These are phyloP conservation scores for Solanum commersonii DNA, from an alignment of 257 asterid species.

Conservation along the genomic window DNA sequence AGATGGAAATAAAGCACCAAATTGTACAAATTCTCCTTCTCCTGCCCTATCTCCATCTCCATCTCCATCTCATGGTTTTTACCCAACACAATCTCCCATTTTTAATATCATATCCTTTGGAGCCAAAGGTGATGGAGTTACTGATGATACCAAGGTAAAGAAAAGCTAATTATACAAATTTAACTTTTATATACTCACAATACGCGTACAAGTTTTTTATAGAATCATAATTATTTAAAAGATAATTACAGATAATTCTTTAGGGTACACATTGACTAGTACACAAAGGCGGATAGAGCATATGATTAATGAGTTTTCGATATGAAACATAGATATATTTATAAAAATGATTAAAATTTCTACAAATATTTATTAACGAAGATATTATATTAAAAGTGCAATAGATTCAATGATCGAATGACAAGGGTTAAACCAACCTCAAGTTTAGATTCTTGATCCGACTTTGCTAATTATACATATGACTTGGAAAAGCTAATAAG, in stretches of 20 bases:
- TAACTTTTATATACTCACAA: neutral
- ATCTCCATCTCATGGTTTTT: neutral
- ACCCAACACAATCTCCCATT: slow-evolving; percentile 6
- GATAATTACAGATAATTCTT: neutral
- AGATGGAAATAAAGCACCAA: neutral
- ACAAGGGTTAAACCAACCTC: neutral
- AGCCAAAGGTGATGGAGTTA: slow-evolving; percentile 58
- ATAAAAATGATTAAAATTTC: neutral
- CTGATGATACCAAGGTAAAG: slow-evolving; percentile 63
- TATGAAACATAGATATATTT: neutral
- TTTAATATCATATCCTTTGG: slow-evolving; percentile 55
- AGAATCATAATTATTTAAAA: too few species aligned
- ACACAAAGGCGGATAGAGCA: neutral
- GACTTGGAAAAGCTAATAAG: neutral
- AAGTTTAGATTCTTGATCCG: neutral
- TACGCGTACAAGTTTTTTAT: too few species aligned
- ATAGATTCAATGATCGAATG: neutral
- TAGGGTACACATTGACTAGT: neutral
- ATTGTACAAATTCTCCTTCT: neutral
- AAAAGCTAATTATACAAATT: neutral
- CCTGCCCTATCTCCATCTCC: neutral
- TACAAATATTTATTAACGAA: neutral
- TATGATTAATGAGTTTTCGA: neutral
- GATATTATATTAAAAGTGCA: neutral
- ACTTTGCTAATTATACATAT: neutral